A percentile compares a stretch with the other conserved stretches of the same genome.
phyloP scores from a whole-genome alignment of 352 stramenopile species.

The Globisporangium yorkense region DNA sequence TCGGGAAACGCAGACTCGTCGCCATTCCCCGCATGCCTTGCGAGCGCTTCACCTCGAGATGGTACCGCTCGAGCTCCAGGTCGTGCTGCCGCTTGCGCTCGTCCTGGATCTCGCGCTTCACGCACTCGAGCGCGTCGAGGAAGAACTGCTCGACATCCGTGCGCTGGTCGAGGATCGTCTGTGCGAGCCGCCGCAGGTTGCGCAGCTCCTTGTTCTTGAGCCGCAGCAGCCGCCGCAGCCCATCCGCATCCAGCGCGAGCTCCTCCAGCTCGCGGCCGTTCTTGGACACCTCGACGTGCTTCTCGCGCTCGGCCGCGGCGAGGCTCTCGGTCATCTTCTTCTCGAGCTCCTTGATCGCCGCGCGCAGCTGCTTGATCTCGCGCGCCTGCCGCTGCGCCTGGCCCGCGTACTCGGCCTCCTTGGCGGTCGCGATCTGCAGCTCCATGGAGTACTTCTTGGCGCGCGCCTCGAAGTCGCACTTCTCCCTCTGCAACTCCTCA shows the following conservation, averaged over 20 bases:
- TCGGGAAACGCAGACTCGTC: conserved; percentile 38
- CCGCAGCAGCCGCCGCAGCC: conserved; percentile 76
- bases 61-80: conserved; percentile 46
- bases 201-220: conserved; percentile 93
- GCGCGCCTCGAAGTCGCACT: conserved; percentile 54
- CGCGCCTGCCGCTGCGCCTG: conserved; percentile 70
- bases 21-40: conserved; percentile 18
- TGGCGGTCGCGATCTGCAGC: conserved; percentile 69
- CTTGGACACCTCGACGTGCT: conserved; percentile 37
- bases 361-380: conserved; percentile 67
- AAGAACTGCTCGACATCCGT: conserved; percentile 92
- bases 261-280: conserved; percentile 74
- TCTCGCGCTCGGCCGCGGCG: conserved; percentile 62
- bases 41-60: conserved; percentile 41
- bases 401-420: conserved; percentile 84
- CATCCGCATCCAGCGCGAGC: conserved; percentile 79
- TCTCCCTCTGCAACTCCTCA: conserved; percentile 84
- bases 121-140: conserved; percentile 86
- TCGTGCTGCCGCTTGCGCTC: conserved; percentile 45
- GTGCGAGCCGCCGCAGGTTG: conserved; percentile 81
- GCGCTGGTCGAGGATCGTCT: conserved; percentile 89
- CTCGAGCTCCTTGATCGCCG: conserved; percentile 71
- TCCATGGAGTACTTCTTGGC: conserved; percentile 65
- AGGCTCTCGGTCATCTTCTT: conserved; percentile 65
- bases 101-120: conserved; percentile 69